A percentile compares a stretch with the other conserved stretches of the same genome.
Evolutionary conservation across 345 rosid species (phyloP).

Genomic region (Salix arbutifolia): DNA sequence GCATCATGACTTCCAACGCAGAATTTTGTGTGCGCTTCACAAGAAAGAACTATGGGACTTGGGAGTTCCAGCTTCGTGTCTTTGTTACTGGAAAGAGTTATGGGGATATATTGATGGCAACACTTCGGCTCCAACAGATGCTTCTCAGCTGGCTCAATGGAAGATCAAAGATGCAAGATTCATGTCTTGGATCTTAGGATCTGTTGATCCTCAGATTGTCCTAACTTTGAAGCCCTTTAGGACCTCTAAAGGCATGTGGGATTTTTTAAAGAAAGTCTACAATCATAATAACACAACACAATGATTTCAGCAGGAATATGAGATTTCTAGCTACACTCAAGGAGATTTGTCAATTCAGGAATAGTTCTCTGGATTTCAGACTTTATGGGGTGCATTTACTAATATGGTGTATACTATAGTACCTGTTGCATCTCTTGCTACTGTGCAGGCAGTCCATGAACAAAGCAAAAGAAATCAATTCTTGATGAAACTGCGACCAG

Average conservation of each 20-base stretch:
- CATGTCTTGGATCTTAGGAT: background rate
- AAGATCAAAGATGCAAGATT: background rate
- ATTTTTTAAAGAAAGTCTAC: conserved; percentile 2
- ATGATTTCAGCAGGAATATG: background rate
- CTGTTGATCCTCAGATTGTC: background rate
- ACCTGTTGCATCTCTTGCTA: background rate
- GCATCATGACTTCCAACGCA: too few species aligned
- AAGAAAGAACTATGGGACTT: conserved; percentile 10
- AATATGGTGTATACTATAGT: background rate
- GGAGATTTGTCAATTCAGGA: conserved; percentile 8
- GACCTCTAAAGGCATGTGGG: background rate
- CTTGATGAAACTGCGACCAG: conserved; percentile 5
- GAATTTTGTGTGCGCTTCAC: background rate
- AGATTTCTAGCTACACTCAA: background rate
- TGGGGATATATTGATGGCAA: background rate
- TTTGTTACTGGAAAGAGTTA: conserved; percentile 7
- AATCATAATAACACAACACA: background rate
- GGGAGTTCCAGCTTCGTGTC: conserved; percentile 13
- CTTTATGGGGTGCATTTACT: background rate
- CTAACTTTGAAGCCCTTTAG: background rate
- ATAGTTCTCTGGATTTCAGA: conserved; percentile 9
- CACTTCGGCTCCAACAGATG: background rate
- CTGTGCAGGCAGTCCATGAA: conserved; percentile 1
- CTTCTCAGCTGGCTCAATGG: background rate
- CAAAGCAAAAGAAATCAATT: conserved; percentile 11